Base-by-base conservation (phyloP, 345 rosid species). In the Psidium friedrichsthalianum region DNA sequence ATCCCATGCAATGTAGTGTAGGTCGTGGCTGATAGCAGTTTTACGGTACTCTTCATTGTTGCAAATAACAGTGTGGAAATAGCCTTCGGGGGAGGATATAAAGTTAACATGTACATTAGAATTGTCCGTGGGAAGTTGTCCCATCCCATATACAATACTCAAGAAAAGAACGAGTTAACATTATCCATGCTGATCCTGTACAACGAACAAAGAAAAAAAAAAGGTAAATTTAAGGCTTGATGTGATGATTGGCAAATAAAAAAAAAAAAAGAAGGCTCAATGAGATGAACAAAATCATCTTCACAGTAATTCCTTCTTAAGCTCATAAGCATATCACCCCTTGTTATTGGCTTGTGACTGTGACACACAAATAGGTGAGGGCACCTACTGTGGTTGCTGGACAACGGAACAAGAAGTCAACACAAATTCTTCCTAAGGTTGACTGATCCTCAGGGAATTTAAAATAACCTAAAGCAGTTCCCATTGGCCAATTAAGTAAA, bases 1-100 rank as follows among this genome's bases (percentile, higher is more conserved):
- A 90, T 96, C 98, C 99, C 99, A 96, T 24, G 98, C 98, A 88
- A 96, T 96, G 92, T 92, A 96, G 91, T 96, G 99, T 32, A 96
- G 96, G 88, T 96, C 99, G 22, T 95, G 98, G 84, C 98, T 86
- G 13, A 95, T 90, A 10, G 96, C 93, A 3, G 97, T 93, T 87
- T 83, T 87, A 81, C 88, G 89, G 88, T 93, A 96, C 86, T 93
- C 93, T 52, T 92, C 93, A 22, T 87, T 89, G 88, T 93, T 94
- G 93, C 99, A 96, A 56, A 95, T 91, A 83, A 96, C 94, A 13
- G 99, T 96, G 87, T 96, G 98, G 88, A 96, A 96, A 86, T 96
- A 96, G n/a, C 99, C 99, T 93, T 95, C 99, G 6, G 99, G 98
- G 27, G 99, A 96, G 78, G 98, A 96, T 22, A 96, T 84, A 53